Evolutionary conservation across 2,329 filamentous ascomycete genomes (phyloP), one percentile per base, ranked within the genome.

Genomic region (Coleophoma eucalyptorum): DNA sequence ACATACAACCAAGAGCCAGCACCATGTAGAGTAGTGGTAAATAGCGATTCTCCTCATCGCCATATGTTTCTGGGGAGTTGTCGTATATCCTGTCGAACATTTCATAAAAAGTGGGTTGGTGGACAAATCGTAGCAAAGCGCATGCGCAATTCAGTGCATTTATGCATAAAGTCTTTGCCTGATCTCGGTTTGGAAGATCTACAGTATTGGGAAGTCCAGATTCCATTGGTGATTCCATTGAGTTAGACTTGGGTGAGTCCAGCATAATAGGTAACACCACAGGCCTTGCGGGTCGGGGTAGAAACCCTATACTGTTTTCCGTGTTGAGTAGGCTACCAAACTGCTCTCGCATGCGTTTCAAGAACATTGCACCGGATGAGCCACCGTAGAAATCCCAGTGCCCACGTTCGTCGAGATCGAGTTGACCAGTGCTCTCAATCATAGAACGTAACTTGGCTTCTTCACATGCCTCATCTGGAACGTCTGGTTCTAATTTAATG

Each of bases 341-440:
- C 63, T 96, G 88, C 62, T 95, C 89, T 62, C 90, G 87, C 79
- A 99, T 86, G 49, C 89, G 84, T 56, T 84, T 82, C 60, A 97
- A 79, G 67, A 97, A 99, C 55, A 93, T 90, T 41, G 92, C 80
- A 3, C 93, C 92, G 0, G 94, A 97, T 0, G 93, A 97, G 56
- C 89, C 88, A 44, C 94, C 94, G 64, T 96, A 90, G 62, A 96
- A 99, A 68, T 97, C 92, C 84, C 91, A 96, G 60, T 94, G 84
- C 40, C 93, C 93, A 61, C 86, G 84, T 59, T 97, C 93, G 61
- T 96, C 91, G 33, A 97, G 78, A 62, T 97, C 93, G 16, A 99
- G 78, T 65, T 92, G 89, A 34, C 93, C 94, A 3, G 93, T 90
- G 40, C 89, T 89, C 65, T 93, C 89, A 51, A 97, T 91, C 93